A percentile compares a stretch with the other conserved stretches of the same genome.
Evolutionary conservation across 2,329 filamentous ascomycete species (phyloP).

Genomic region (Penicillium digitatum): DNA sequence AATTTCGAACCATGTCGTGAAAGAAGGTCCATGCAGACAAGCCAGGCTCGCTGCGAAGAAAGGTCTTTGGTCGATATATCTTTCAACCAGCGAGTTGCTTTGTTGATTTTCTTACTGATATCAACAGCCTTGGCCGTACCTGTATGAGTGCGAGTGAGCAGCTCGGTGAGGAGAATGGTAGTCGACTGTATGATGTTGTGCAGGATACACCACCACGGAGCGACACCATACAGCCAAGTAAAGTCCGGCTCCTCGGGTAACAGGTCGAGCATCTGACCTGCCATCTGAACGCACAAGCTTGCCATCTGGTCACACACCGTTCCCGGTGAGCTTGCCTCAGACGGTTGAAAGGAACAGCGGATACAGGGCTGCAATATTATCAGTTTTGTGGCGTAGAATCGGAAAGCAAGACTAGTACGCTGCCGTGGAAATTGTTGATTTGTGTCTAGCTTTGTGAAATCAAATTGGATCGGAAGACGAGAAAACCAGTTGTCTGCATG

Average conservation of each 20-base stretch:
- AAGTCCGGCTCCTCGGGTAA: conserved; percentile 35
- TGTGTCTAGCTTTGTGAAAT: conserved; percentile 29
- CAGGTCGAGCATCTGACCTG: conserved; percentile 33
- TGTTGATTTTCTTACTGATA: conserved; percentile 31
- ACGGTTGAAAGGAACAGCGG: conserved; percentile 34
- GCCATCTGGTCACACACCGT: conserved; percentile 36
- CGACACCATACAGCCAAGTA: conserved; percentile 29
- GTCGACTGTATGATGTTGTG: conserved; percentile 42
- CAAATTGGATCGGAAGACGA: conserved; percentile 37
- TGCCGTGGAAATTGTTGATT: conserved; percentile 30
- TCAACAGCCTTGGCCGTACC: conserved; percentile 28
- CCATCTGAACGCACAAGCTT: conserved; percentile 35
- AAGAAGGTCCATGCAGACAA: conserved; percentile 28
- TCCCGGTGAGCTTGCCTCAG: conserved; percentile 23
- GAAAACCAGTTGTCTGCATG: conserved; percentile 40
- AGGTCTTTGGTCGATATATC: conserved; percentile 34
- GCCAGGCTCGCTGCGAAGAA: conserved; percentile 35
- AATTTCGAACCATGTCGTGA: conserved; percentile 19
- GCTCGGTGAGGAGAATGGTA: conserved; percentile 38
- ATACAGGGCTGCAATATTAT: conserved; percentile 44
- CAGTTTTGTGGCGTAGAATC: conserved; percentile 43
- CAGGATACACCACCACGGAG: conserved; percentile 42
- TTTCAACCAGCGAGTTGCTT: conserved; percentile 36
- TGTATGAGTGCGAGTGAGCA: conserved; percentile 32
- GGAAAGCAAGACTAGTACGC: conserved; percentile 38